A percentile compares a stretch with the other conserved stretches of the same genome.
Conservation (phyloP, 768 basidiomycete species). For the Panellus pusillus region DNA sequence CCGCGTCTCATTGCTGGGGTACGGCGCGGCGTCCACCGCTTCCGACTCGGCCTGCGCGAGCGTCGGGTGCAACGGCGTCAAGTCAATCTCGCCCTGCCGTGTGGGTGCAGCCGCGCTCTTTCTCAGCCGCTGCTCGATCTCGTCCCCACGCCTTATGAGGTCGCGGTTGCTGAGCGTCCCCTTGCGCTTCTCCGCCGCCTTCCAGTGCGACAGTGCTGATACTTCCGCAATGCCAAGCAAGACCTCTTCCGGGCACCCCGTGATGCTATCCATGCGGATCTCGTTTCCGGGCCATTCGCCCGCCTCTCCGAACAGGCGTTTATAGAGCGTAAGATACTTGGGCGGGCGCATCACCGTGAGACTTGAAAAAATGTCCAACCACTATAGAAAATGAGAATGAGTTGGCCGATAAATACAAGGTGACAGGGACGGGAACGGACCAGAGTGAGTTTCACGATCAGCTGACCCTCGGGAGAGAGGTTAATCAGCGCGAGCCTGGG, state of each 20-base stretch:
- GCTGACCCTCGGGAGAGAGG: constrained; percentile 53
- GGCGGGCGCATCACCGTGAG: constrained; percentile 61
- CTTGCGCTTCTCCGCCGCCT: constrained; percentile 58
- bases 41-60: constrained; percentile 33
- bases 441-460: constrained; percentile 70
- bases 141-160: constrained; percentile 69
- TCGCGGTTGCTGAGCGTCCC: constrained; percentile 73
- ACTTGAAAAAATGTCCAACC: constrained; percentile 76
- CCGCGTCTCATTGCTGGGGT: constrained; percentile 46
- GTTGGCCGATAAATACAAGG: background rate
- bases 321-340: constrained; percentile 65
- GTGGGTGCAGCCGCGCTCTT: constrained; percentile 37
- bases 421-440: constrained; percentile 45
- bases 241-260: constrained; percentile 79
- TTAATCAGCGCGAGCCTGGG: constrained; percentile 57
- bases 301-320: constrained; percentile 58
- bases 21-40: constrained; percentile 26
- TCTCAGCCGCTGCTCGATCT: constrained; percentile 65
- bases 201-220: constrained; percentile 76
- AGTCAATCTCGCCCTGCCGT: constrained; percentile 33
- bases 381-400: constrained; percentile 43
- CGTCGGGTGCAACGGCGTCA: constrained; percentile 42
- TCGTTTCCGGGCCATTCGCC: constrained; percentile 45
- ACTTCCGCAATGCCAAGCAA: constrained; percentile 75
- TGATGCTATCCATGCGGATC: constrained; percentile 65